phyloP scores from a whole-genome alignment of 371 early-diverging fungal species.

The Saksenaea vasiformis region DNA sequence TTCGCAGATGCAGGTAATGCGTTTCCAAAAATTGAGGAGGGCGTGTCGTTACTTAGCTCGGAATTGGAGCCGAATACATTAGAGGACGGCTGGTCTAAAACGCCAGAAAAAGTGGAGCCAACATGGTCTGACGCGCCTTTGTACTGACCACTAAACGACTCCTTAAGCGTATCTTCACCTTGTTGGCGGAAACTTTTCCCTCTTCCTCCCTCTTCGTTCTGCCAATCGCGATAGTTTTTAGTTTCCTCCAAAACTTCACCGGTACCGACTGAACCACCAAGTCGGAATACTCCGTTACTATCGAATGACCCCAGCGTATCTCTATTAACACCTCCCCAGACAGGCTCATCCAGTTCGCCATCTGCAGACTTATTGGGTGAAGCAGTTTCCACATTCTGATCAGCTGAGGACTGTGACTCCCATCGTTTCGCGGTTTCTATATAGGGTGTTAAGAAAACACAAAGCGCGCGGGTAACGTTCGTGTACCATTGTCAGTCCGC shows the following conservation, averaged over 20 bases:
- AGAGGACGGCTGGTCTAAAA: background rate
- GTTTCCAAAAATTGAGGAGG: constrained; percentile 10
- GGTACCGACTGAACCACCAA: constrained; percentile 40
- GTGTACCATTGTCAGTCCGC: constrained; percentile 21
- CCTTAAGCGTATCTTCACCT: constrained; percentile 14
- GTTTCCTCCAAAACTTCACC: constrained; percentile 22
- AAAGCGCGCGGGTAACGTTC: background rate
- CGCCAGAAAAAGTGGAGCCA: background rate
- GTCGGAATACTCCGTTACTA: constrained; percentile 68
- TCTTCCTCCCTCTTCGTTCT: constrained; percentile 6
- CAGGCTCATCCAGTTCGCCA: constrained; percentile 18
- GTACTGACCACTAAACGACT: constrained; percentile 8
- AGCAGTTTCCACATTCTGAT: constrained; percentile 11
- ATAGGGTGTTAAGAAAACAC: background rate
- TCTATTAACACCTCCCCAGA: constrained; percentile 35
- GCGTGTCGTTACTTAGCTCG: constrained; percentile 7
- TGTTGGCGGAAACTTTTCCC: constrained; percentile 16
- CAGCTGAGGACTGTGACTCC: constrained; percentile 18
- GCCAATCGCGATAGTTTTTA: constrained; percentile 18
- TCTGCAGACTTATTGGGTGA: constrained; percentile 18
- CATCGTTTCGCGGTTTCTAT: background rate
- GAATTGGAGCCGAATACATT: background rate
- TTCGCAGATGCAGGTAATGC: constrained; percentile 15
- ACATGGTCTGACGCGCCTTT: background rate
- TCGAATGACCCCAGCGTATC: constrained; percentile 57